Evolutionary conservation across 306 rosid species (phyloP), one percentile per base, ranked within the genome.

Genomic region (Fragaria vesca): DNA sequence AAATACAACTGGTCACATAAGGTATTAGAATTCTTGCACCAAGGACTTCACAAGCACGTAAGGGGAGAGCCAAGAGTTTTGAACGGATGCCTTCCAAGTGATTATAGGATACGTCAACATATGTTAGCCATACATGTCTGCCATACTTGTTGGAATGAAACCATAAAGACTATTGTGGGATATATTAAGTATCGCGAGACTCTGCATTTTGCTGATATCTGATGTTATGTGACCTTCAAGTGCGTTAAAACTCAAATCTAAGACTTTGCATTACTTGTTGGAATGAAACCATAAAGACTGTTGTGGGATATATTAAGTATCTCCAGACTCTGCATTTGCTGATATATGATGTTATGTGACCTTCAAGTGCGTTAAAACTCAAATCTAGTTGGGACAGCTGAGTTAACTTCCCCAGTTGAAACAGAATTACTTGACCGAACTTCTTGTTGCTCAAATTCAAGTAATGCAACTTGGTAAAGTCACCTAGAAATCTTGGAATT

Each of bases 391-490:
- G 3, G 34, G 11, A 4, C 10, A 71, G 12, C 0, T 28, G 12
- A 30, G 30, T 1, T 20, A 30, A 26, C 21, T 11, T 51, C 10
- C 61, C 47, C 46, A 73, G 11, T 24, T 73, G 6, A 55, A 12
- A 0, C 11, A 52, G 66, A 24, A 72, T 72, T 52, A 16, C 28
- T 32, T 34, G 62, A 72, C 15, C 2, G 4, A 73, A 55, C 32
- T 20, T 1, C 36, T 17, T 52, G 76, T 72, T 72, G 32, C 76
- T 72, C 63, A 72, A 52, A 32, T 72, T 72, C 66, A 72, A 34
- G n/a, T 72, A 72, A 10, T 9, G 0, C 20, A 52, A 20, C 12
- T 2, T 6, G 6, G 2, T 6, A 46, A 32, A 18, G 30, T 36
- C n/a, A 7, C 66, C 66, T 2, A 72, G 9, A 6, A 26, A 9